Evolutionary conservation across 1,284 basidiomycete genomes (phyloP), one percentile per base, ranked within the genome.

Genomic region (Fistulina hepatica): DNA sequence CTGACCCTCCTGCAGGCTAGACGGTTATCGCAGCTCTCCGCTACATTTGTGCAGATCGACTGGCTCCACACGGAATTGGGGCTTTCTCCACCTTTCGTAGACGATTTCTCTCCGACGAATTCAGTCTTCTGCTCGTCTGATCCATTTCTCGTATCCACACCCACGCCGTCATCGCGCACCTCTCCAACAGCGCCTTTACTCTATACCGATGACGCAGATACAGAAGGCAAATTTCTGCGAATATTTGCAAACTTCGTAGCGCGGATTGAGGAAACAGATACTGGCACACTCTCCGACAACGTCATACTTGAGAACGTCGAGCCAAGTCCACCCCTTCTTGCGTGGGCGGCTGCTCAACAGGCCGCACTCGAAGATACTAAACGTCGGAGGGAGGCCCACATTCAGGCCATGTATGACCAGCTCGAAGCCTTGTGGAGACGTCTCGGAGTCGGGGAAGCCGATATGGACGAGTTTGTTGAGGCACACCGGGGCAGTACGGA

Each of bases 381-480:
- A 55, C 65, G 68, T 22, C 62, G 68, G 21, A 67, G 86, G 11
- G 84, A 89, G 50, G 58, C 71, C 3, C 74, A 77, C 45, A 91
- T 92, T 24, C 89, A 92, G 53, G 68, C 74, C 1, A 79, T 90
- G 67, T 92, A 89, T 52, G 86, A 92, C 54, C 77, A 86, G 44
- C 68, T 92, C 1, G 88, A 88, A 51, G 71, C 71, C 0, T 65
- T 92, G 3, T 92, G 88, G 88, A 70, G 69, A 38, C 62, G 85
- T 41, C 66, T 91, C 38, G 86, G 82, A 11, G 76, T 90, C 3
- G 51, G 65, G 0, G 81, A 86, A 23, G 57, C 53, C 1, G 78
- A 79, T 36, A 86, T 89, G 71, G 83, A 91, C 47, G 72, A 64
- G 8, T 92, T 92, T 52, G 80, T 91, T 1, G 84, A 90, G 38